Conservation (phyloP, 805 yeast species). For the Saturnispora silvae region DNA sequence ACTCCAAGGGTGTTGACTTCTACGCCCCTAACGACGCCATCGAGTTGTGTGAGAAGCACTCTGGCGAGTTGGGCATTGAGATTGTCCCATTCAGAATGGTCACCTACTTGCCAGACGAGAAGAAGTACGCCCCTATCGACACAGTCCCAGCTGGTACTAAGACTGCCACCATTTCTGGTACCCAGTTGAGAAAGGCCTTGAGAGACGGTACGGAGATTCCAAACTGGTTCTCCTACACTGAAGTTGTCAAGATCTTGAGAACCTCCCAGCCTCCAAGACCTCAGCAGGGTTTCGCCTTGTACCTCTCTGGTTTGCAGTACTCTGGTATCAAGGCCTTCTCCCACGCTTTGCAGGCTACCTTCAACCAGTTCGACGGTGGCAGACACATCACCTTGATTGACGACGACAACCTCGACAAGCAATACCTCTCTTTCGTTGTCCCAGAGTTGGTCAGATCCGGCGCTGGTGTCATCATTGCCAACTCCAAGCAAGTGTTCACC, state of each 20-base stretch:
- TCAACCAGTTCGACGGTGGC: conserved; percentile 81
- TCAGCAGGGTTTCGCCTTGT: conserved; percentile 77
- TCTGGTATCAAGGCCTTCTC: conserved; percentile 58
- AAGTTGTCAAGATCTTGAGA: conserved; percentile 83
- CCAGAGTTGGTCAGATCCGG: conserved; percentile 82
- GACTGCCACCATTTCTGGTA: conserved; percentile 83
- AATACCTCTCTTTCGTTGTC: conserved; percentile 50
- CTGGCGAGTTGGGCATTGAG: conserved; percentile 72
- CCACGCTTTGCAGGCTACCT: conserved; percentile 77
- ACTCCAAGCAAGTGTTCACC: conserved; percentile 33
- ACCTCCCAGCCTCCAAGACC: conserved; percentile 89
- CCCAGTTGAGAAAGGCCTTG: conserved; percentile 82
- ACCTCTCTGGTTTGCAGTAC: conserved; percentile 49
- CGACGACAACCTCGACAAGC: conserved; percentile 22
- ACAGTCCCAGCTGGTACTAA: conserved; percentile 69
- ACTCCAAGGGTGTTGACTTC: conserved; percentile 84
- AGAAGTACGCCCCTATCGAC: conserved; percentile 91
- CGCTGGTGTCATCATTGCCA: conserved; percentile 73
- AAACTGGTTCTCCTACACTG: conserved; percentile 96
- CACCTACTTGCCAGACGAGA: conserved; percentile 90
- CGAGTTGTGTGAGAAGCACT: conserved; percentile 65
- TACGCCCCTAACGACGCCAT: conserved; percentile 98
- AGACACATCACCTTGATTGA: conserved; percentile 61
- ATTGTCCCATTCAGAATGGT: conserved; percentile 97
- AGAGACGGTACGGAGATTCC: conserved; percentile 84